These are phyloP conservation scores for Aspergillus intermedius DNA, from an alignment of 2,329 filamentous ascomycete genomes.

Conservation along the genomic window DNA sequence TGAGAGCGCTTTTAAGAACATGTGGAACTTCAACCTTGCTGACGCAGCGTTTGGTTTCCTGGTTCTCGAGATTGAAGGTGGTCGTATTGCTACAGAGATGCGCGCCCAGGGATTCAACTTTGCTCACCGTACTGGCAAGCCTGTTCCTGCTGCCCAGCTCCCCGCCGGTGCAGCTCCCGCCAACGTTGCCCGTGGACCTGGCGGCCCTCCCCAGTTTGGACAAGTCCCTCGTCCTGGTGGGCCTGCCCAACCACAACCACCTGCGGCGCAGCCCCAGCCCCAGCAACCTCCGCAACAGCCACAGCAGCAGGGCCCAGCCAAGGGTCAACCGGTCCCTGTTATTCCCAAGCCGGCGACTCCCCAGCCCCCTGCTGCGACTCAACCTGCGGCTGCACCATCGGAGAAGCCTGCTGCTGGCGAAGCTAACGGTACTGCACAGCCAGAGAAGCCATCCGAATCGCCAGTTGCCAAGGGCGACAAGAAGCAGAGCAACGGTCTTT, in stretches of 20 bases:
- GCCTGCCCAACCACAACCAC: slow-evolving; percentile 25
- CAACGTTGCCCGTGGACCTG: slow-evolving; percentile 29
- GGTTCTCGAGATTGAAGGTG: slow-evolving; percentile 89
- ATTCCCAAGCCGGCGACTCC: slow-evolving; percentile 36
- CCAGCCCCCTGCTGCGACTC: slow-evolving; percentile 33
- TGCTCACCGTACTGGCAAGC: slow-evolving; percentile 85
- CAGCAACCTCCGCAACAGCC: slow-evolving; percentile 26
- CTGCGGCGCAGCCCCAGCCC: slow-evolving; percentile 24
- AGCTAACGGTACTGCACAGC: slow-evolving; percentile 47
- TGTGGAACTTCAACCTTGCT: slow-evolving; percentile 99
- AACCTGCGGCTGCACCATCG: slow-evolving; percentile 37
- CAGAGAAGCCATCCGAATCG: slow-evolving; percentile 35
- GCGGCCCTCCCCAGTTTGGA: slow-evolving; percentile 34
- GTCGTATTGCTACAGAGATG: slow-evolving; percentile 97
- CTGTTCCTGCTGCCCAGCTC: slow-evolving; percentile 20
- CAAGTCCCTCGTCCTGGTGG: slow-evolving; percentile 26
- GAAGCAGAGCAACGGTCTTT: slow-evolving; percentile 74
- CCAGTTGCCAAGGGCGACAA: slow-evolving; percentile 54
- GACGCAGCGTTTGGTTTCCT: slow-evolving; percentile 97
- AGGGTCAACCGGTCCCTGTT: slow-evolving; percentile 27
- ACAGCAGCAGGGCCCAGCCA: slow-evolving; percentile 20
- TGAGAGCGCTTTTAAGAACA: slow-evolving; percentile 99
- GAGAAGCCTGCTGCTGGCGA: slow-evolving; percentile 47
- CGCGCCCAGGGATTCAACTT: slow-evolving; percentile 98
- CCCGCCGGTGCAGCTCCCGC: slow-evolving; percentile 30